Evolutionary conservation across 1,284 basidiomycete genomes (phyloP).

Genomic region (Ganoderma lucidum): DNA sequence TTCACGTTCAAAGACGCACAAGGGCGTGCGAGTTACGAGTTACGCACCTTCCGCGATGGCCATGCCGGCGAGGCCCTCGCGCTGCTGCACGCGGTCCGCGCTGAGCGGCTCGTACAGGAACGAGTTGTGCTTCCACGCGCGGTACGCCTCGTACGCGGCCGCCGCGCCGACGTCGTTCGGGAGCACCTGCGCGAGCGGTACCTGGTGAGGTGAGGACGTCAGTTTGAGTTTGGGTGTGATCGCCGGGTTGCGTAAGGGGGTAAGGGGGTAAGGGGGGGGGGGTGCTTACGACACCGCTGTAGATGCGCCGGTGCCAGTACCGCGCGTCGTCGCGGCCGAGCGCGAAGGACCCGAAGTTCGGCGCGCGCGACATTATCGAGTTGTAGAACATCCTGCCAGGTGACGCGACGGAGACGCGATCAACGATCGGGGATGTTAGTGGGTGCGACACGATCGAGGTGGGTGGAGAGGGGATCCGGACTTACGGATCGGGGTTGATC

Average conservation of each 20-base stretch:
- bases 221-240: neutral
- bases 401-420: neutral
- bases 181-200: conserved; percentile 47
- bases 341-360: conserved; percentile 48
- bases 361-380: conserved; percentile 60
- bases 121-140: conserved; percentile 64
- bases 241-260: neutral
- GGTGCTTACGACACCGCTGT: conserved; percentile 58
- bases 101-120: conserved; percentile 61
- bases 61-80: conserved; percentile 67
- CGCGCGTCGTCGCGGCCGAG: conserved; percentile 63
- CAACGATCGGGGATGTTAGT: neutral
- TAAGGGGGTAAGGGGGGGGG: too few relatives aligned
- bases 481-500: conserved; percentile 62
- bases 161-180: conserved; percentile 69
- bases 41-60: conserved; percentile 67
- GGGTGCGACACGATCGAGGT: neutral
- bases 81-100: conserved; percentile 59
- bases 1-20: neutral
- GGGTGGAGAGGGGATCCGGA: conserved; percentile 18
- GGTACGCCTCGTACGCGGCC: conserved; percentile 74
- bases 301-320: conserved; percentile 65
- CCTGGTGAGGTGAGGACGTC: conserved; percentile 37
- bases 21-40: too few relatives aligned
- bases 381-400: conserved; percentile 50